A percentile compares a stretch with the other conserved stretches of the same genome.
These are phyloP conservation scores for Nakazawaea ernobii DNA, from an alignment of 805 yeast genomes.

Conservation along the genomic window DNA sequence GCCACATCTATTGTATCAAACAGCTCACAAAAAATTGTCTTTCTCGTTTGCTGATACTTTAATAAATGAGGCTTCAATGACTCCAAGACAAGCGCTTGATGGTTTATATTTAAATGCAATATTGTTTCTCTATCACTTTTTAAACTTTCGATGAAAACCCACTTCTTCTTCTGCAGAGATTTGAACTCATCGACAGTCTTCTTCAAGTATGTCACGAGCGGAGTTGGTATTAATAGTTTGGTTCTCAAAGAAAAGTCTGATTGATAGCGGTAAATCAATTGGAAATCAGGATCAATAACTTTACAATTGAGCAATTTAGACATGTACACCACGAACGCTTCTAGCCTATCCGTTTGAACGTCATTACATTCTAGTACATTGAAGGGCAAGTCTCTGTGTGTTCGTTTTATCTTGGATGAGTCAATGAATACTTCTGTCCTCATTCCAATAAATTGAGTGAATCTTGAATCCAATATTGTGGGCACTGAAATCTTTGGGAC, in stretches of 20 bases:
- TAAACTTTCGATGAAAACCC: background rate
- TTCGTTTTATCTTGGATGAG: background rate
- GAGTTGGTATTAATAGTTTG: background rate
- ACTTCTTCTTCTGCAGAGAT: background rate
- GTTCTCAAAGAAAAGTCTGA: background rate
- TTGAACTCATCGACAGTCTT: background rate
- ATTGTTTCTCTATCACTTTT: background rate
- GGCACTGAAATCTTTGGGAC: background rate
- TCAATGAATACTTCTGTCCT: background rate
- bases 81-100: background rate
- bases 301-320: conserved; percentile 2
- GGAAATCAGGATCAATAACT: background rate
- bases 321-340: background rate
- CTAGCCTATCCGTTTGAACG: conserved; percentile 1
- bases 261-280: background rate
- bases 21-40: too few relatives aligned
- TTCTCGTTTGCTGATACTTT: too few relatives aligned
- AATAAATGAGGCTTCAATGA: too few relatives aligned
- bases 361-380: background rate
- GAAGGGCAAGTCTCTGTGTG: conserved; percentile 1
- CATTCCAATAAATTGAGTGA: background rate
- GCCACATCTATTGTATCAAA: too few relatives aligned
- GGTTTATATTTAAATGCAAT: background rate
- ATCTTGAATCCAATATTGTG: background rate
- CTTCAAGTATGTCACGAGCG: background rate